Percentiles rank a stretch among this genome's conserved stretches.
phyloP scores from a whole-genome alignment of 139 green algal genomes.

The Desmodesmus armatus region DNA sequence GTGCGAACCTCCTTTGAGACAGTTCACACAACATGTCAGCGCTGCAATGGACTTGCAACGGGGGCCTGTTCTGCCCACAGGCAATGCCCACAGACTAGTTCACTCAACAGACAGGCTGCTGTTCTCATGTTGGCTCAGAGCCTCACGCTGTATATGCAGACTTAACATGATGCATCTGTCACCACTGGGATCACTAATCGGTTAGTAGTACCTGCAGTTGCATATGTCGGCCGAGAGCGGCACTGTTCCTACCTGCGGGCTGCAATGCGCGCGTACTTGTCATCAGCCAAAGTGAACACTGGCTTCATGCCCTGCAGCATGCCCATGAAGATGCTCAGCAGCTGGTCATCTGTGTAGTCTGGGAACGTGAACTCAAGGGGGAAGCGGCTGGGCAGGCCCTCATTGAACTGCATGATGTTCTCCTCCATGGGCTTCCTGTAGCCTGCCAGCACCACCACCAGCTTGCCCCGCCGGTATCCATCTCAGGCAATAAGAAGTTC shows the following conservation, averaged over 20 bases:
- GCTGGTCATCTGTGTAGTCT: slow-evolving; percentile 54
- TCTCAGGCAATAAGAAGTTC: slow-evolving; percentile 60
- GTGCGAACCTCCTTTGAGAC: no score
- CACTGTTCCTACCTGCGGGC: slow-evolving; percentile 18
- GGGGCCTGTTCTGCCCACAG: no score
- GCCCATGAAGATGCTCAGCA: slow-evolving; percentile 50
- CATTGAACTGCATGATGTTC: slow-evolving; percentile 58
- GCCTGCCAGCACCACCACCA: slow-evolving; percentile 63
- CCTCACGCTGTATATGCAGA: background rate
- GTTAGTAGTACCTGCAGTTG: background rate
- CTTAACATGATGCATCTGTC: no score
- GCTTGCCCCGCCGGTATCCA: slow-evolving; percentile 58
- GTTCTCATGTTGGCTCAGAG: no score
- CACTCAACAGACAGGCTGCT: no score
- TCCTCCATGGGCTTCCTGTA: slow-evolving; percentile 68
- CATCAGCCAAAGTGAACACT: slow-evolving; percentile 52
- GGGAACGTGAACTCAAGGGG: slow-evolving; percentile 36
- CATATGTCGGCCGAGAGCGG: background rate
- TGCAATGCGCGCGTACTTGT: slow-evolving; percentile 53
- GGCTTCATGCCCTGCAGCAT: slow-evolving; percentile 37
- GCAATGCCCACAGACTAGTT: no score
- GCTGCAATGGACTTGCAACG: no score
- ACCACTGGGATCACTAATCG: no score
- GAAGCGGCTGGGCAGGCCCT: slow-evolving; percentile 64
- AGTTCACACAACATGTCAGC: no score